Base-by-base conservation (phyloP, 1,139 yeast genomes). In the Pichia sp. region DNA sequence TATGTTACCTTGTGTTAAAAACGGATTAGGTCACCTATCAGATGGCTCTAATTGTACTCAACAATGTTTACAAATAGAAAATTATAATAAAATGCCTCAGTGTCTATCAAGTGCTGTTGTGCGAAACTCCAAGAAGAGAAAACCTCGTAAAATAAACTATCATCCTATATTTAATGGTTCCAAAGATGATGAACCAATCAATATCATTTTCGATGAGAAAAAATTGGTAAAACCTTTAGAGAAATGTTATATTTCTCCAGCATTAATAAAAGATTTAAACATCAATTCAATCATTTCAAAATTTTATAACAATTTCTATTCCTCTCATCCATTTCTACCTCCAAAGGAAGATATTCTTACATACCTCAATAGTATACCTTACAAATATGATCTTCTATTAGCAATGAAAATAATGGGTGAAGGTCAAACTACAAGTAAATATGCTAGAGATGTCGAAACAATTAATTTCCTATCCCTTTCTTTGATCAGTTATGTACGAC, bases 351-450 rank as follows among this genome's bases (percentile, higher is more conserved):
- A 68, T 23, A 57, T 71, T 4, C 39, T 54, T 11, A 46, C 51
- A 2, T 70, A 61, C 43, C 48, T 70, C 12, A 46, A 51, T 5
- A 41, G 58, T 5, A 52, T 63, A 1, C 63, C 66, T 0, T 49
- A 61, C 28, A 65, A 64, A 26, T 56, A 55, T 23, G 76, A 71
- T 47, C 45, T 70, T n/a, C 38, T 71, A 4, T 58, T 64, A 3
- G 63, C 69, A 1, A 68, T 71, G 72, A 68, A 69, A 46, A 50
- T 71, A 3, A 56, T 71, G 19, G 70, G 68, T 1, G 75, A 69
- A 38, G 76, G 76, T 4, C 71, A 69, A 46, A 53, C 63, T 4
- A 44, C 60, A 4, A 43, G 55, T 1, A 49, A 53, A 22, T 66
- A 61, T 39, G 48, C 67, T 4, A 58, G 52, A 39, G 66, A 66